Evolutionary conservation across 352 stramenopile species (phyloP).

Genomic region (Lagenidium giganteum): DNA sequence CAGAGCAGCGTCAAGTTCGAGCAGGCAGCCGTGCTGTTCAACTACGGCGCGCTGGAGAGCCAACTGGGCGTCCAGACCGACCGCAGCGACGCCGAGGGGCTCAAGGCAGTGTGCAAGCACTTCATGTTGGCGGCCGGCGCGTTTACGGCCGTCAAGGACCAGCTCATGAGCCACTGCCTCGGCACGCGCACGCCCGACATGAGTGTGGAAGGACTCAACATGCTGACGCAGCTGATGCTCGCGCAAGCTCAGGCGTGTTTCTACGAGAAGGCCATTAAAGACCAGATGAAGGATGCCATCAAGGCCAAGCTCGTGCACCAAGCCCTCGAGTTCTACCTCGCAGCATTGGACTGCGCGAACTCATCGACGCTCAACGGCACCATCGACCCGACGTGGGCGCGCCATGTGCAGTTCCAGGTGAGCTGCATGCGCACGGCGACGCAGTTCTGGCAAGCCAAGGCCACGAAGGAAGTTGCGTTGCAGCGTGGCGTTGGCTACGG

Average conservation of each 20-base stretch:
- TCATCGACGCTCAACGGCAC: constrained; percentile 34
- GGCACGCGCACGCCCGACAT: constrained; percentile 49
- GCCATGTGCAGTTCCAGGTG: constrained; percentile 69
- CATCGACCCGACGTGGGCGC: constrained; percentile 62
- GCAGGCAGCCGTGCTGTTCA: constrained; percentile 83
- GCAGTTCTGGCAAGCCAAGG: constrained; percentile 75
- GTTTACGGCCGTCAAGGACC: constrained; percentile 58
- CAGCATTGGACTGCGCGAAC: constrained; percentile 51
- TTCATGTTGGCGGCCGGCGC: constrained; percentile 84
- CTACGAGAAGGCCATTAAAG: constrained; percentile 90
- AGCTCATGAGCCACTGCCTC: constrained; percentile 34
- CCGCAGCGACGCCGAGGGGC: constrained; percentile 57
- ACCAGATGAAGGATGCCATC: constrained; percentile 79
- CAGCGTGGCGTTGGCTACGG: constrained; percentile 56
- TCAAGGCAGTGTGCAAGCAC: constrained; percentile 79
- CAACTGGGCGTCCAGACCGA: constrained; percentile 80
- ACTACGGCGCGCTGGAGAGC: constrained; percentile 76
- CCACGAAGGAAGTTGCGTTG: constrained; percentile 51
- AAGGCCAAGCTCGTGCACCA: constrained; percentile 83
- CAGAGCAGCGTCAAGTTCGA: constrained; percentile 70
- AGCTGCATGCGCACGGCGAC: constrained; percentile 64
- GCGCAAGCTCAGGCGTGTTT: constrained; percentile 87
- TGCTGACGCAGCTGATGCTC: constrained; percentile 73
- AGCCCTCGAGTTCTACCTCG: constrained; percentile 58
- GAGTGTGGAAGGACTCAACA: constrained; percentile 55